Conservation (phyloP, 1,139 yeast species). For the Kurtzmaniella natalensis region DNA sequence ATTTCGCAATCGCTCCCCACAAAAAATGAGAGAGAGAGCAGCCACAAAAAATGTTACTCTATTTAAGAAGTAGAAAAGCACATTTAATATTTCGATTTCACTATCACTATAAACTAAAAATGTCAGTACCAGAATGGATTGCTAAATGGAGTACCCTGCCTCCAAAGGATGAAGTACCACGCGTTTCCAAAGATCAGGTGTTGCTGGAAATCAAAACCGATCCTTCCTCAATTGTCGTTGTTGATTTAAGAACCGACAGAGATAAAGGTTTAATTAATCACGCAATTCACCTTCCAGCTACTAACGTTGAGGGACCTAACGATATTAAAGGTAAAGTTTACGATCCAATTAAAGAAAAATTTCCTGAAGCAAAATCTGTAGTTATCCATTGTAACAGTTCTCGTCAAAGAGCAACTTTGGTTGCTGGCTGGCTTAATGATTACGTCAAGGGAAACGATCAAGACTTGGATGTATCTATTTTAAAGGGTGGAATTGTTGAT, state of each 20-base stretch:
- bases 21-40: no score
- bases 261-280: slow-evolving; percentile 6
- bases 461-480: slow-evolving; percentile 55
- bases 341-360: slow-evolving; percentile 6
- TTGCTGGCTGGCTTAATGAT: slow-evolving; percentile 11
- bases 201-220: no score
- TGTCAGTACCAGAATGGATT: no score
- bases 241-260: slow-evolving; percentile 11
- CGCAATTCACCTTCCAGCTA: slow-evolving; percentile 10
- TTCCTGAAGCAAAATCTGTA: slow-evolving; percentile 6
- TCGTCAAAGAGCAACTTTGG: slow-evolving; percentile 9
- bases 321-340: slow-evolving; percentile 6
- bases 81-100: no score
- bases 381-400: slow-evolving; percentile 12
- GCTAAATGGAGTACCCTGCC: no score
- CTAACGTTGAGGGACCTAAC: slow-evolving; percentile 6
- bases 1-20: no score
- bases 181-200: no score
- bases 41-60: no score
- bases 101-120: no score
- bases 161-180: no score
- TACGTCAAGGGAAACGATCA: slow-evolving; percentile 7
- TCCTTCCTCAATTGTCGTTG: slow-evolving; percentile 6
- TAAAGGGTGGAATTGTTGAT: slow-evolving; percentile 66
- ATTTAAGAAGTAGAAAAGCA: no score